Evolutionary conservation across 164 flowering plant genomes (phyloP).

Genomic region (Berberis vulgaris): DNA sequence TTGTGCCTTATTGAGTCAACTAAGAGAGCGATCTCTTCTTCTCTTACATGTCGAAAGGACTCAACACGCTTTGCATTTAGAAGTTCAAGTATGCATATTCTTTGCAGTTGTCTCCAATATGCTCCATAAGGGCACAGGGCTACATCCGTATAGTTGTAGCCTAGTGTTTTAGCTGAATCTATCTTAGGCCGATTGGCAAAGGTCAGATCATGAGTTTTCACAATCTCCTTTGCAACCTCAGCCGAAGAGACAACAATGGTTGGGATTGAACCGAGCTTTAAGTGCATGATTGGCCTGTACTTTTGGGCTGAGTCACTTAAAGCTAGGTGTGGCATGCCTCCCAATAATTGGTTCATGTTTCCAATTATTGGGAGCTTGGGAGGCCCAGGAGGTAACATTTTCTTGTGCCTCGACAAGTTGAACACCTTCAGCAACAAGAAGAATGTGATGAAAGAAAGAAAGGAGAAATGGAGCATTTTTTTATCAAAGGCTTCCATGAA

Average conservation of each 20-base stretch:
- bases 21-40: not conserved
- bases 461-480: not conserved
- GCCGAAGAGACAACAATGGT: constrained; percentile 34
- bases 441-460: not conserved
- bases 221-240: constrained; percentile 28
- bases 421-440: not conserved
- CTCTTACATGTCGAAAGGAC: not conserved
- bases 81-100: not conserved
- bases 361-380: constrained; percentile 34
- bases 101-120: not conserved
- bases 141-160: not conserved
- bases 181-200: not conserved
- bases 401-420: too few species aligned
- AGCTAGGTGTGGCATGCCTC: constrained; percentile 22
- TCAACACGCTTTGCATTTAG: not conserved
- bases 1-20: not conserved
- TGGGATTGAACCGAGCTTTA: constrained; percentile 30
- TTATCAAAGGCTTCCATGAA: not conserved
- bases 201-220: not conserved
- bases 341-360: constrained; percentile 25
- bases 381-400: constrained; percentile 29
- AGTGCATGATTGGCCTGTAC: constrained; percentile 42
- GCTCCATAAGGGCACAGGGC: constrained; percentile 23
- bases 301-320: constrained; percentile 25
- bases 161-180: not conserved